Evolutionary conservation across 352 stramenopile species (phyloP), one percentile per base, ranked within the genome.

Genomic region (Phytophthora megakarya): DNA sequence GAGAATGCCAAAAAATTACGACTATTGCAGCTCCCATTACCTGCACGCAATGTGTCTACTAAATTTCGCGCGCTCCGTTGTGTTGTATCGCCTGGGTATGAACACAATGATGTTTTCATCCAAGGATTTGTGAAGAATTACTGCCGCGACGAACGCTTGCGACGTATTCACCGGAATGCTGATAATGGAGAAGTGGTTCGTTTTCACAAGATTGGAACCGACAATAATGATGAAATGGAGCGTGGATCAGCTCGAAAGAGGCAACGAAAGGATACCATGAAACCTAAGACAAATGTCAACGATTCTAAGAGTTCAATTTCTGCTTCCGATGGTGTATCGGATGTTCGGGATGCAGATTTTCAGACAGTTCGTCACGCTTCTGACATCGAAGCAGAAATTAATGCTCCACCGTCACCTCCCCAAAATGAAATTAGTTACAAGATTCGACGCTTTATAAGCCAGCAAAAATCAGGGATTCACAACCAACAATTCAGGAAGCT

Each of bases 71-170:
- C 81, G 1, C 60, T 94, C 16, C 82, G 83, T 25, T 94, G 81
- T 61, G 78, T 94, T 3, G 73, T 92, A 9, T 62, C 78, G 1
- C 74, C 78, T 3, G 81, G 81, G 2, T 90, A 84, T 54, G 81
- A 92, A 46, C 49, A 89, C 19, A 77, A 94, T 30, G 80, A 94
- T 22, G 19, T 58, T 19, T 90, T 90, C 23, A 82, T 94, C 26
- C 81, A 94, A 60, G 58, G 67, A 0, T 94, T 76, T 65, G 80
- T 92, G 15, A 81, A 89, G 26, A 88, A 90, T 43, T 94, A 92
- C 26, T 86, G 80, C 39, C 80, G 81, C 3, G 81, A 94, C 45
- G 85, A 94, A 43, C 83, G 85, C n/a, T 53, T 92, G 28, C 71
- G 85, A 0, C 81, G 85, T 7, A 82, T 92, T 39, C 66, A 81